A percentile compares a stretch with the other conserved stretches of the same genome.
These are phyloP conservation scores for Suillus tomentosus DNA, from an alignment of 768 basidiomycete species.

Conservation along the genomic window DNA sequence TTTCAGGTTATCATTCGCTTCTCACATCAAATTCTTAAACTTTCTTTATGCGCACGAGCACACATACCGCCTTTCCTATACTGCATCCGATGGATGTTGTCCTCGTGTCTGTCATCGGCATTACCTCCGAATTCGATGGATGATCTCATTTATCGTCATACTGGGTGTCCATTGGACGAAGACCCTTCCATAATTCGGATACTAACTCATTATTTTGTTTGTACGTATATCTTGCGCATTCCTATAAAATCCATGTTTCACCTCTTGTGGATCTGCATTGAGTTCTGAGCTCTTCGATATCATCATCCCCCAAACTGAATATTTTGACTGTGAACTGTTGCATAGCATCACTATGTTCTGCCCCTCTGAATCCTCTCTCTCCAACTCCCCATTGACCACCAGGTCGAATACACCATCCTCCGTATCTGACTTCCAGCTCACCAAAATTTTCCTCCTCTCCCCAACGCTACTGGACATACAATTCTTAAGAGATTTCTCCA, in stretches of 20 bases:
- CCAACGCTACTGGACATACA: slow-evolving; percentile 17
- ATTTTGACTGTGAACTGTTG: neutral
- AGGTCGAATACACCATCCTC: slow-evolving; percentile 27
- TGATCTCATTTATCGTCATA: neutral
- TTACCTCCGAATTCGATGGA: neutral
- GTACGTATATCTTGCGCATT: neutral
- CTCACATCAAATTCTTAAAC: neutral
- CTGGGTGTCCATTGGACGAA: neutral
- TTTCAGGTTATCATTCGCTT: neutral
- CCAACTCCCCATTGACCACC: slow-evolving; percentile 19
- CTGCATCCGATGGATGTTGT: slow-evolving; percentile 14
- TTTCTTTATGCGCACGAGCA: neutral
- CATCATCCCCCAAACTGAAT: slow-evolving; percentile 2
- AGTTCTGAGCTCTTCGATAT: neutral
- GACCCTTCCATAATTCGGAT: neutral
- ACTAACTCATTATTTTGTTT: slow-evolving; percentile 6
- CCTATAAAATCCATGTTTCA: slow-evolving; percentile 29
- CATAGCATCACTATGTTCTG: slow-evolving; percentile 19
- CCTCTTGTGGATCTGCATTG: neutral
- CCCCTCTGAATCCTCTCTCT: slow-evolving; percentile 16
- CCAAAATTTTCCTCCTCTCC: slow-evolving; percentile 28
- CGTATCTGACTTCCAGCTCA: slow-evolving; percentile 23
- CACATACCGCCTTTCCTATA: neutral
- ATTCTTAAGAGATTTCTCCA: slow-evolving; percentile 20
- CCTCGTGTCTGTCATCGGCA: neutral